Evolutionary conservation across 306 rosid genomes (phyloP), one percentile per base, ranked within the genome.

Genomic region (Casuarina glauca): DNA sequence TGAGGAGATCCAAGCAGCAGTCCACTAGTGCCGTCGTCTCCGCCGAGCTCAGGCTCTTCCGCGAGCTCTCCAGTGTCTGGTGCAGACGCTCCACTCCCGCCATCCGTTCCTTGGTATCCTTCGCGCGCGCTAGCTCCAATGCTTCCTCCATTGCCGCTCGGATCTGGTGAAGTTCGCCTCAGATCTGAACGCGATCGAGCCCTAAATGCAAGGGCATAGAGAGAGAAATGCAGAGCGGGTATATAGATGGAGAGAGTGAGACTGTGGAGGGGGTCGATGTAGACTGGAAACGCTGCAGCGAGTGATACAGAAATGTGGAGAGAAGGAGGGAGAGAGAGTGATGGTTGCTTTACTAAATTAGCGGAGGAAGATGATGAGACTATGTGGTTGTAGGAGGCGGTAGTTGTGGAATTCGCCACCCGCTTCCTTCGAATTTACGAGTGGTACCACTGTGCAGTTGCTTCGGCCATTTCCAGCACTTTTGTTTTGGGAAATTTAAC

Each of bases 21-120:
- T 96, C 99, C 15, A 96, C 92, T 36, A 96, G 91, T 2, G 93
- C 82, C 4, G 99, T 88, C 5, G 90, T 92, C 69, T 96, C 99
- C 9, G 96, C 76, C 19, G 96, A 85, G 54, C 84, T 81, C 73
- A 96, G 90, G 76, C 90, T 87, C 92, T 88, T 96, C 70, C 94
- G 86, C 0, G 98, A 93, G 83, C 96, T 89, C 86, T 96, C 99
- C 3, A 96, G 90, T 69, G 93, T 88, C 76, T 93, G 91, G 72
- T 91, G 91, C 68, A 96, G 96, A 6, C 94, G 95, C 85, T 96
- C 99, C 39, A 96, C 99, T 2, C 99, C 99, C 1, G 99, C 98
- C 99, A 96, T 93, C 69, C 99, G 89, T 88, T 91, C 94, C 87
- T 96, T 96, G 5, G 98, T 91, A 79, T 96, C 99, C 85, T 96